Percentiles rank a stretch among this genome's conserved stretches.
Conservation (phyloP, 1,284 basidiomycete species). For the Leccinum pachyderme region DNA sequence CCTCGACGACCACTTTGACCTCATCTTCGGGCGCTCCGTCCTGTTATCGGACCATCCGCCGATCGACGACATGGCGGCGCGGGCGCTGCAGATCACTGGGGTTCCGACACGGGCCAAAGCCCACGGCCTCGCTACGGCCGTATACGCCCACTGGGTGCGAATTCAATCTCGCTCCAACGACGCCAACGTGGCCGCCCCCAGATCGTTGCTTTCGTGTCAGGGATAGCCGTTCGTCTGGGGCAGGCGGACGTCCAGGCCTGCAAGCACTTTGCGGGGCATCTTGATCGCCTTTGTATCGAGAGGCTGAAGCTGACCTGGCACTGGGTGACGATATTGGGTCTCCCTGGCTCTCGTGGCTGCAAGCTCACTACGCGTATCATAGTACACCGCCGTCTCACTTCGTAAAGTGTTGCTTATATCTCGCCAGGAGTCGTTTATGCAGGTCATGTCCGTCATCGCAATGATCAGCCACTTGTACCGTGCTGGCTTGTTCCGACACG, state of each 20-base stretch:
- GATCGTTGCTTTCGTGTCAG: conserved; percentile 12
- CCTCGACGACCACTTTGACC: conserved; percentile 14
- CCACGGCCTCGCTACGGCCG: conserved; percentile 9
- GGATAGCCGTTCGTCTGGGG: conserved; percentile 6
- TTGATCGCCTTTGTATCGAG: conserved; percentile 12
- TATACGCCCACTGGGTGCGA: conserved; percentile 15
- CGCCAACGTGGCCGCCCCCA: not conserved
- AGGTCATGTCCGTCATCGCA: conserved; percentile 15
- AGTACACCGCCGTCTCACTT: conserved; percentile 11
- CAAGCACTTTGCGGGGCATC: conserved; percentile 12
- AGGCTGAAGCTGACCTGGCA: conserved; percentile 17
- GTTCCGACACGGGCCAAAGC: conserved; percentile 11
- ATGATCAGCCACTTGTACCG: conserved; percentile 19
- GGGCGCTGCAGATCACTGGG: conserved; percentile 9
- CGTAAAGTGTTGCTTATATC: not conserved
- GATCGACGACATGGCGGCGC: conserved; percentile 12
- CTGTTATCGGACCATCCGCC: conserved; percentile 1
- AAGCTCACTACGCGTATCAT: conserved; percentile 6
- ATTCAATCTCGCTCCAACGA: conserved; percentile 13
- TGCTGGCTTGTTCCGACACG: conserved; percentile 9
- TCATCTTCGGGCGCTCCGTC: conserved; percentile 12
- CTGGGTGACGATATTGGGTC: conserved; percentile 13
- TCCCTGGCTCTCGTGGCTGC: not conserved
- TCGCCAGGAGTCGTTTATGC: conserved; percentile 11
- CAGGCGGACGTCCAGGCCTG: conserved; percentile 2